Evolutionary conservation across 2,329 filamentous ascomycete genomes (phyloP), one percentile per base, ranked within the genome.

Genomic region (Diplodia seriata): DNA sequence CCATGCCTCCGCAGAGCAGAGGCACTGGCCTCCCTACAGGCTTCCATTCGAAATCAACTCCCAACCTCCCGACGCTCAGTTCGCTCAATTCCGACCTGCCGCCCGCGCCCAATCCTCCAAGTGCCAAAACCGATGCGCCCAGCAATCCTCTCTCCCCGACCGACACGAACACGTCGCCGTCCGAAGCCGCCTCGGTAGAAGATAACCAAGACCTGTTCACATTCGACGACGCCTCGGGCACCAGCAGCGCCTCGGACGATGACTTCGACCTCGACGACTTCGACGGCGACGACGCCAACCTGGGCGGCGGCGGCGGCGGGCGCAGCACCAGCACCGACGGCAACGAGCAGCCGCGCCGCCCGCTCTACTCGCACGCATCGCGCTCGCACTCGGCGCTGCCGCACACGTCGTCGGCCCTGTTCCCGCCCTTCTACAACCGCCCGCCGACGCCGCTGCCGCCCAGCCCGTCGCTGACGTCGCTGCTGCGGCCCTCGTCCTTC

Each of bases 391-490:
- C 77, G n/a, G 79, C 83, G 47, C 78, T 84, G 1, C 79, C 72
- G 23, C 75, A 76, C 29, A 74, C 76, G 3, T 71, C 73, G 1
- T 74, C 71, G 29, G 72, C 73, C 8, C 74, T 83, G 70, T 91
- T 90, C 77, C 95, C 95, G 31, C 95, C 95, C 18, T 98, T 98
- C 84, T 99, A 99, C 84, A 96, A 96, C 71, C 89, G 94, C 3
- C 95, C 95, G n/a, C 95, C 95, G 0, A 97, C 93, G 2, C 94
- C 95, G 3, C 85, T 98, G 0, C 95, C 95, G 0, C 94, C 94
- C 0, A 97, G 93, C 0, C 95, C 95, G 0, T 97, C 92, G 1
- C 82, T 99, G 71, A 98, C 94, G 0, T 97, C 93, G 14, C 89
- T 99, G 23, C 87, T 98, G 8, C 91, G 94, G 14, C 88, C 89